Evolutionary conservation across 371 early-diverging fungal species (phyloP), one percentile per base, ranked within the genome.

Genomic region (Zychaea mexicana): DNA sequence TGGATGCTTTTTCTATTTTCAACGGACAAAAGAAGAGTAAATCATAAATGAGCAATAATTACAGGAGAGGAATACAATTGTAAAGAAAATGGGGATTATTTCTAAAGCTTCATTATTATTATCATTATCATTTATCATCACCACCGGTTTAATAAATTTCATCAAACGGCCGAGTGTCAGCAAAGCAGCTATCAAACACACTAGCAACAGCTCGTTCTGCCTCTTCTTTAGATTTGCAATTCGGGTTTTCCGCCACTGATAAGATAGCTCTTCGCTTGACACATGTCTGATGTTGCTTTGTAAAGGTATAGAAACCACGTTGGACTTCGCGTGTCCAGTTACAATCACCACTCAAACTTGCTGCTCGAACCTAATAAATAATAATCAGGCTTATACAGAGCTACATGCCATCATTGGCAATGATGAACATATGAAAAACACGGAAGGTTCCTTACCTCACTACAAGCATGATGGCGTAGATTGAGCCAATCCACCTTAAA

Each of bases 91-190:
- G n/a, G n/a, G n/a, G n/a, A n/a, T n/a, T n/a, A n/a, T n/a, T n/a
- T n/a, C n/a, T n/a, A n/a, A n/a, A n/a, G n/a, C n/a, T n/a, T n/a
- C n/a, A n/a, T 36, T 10, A 10, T 10, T 36, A 36, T 36, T 36
- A 10, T 36, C 36, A 10, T 10, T 36, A 36, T 42, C 42, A 7
- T 42, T 7, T 15, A 42, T 7, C 7, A 42, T 6, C 42, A 4
- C 0, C 15, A 1, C 42, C 13, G 15, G 7, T 55, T 52, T 82
- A 91, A 65, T 93, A 94, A 30, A 96, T 94, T 73, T 97, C 97
- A 69, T 95, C 96, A 76, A 96, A 96, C 0, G 98, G 98, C 32
- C 92, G 87, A 5, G 96, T 96, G 65, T 97, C 97, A 1, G 85
- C 88, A 73, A 96, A 96, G 74, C 98, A 97, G 54, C 88, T 89